Percentiles rank a stretch among this genome's conserved stretches.
Evolutionary conservation across 495 filamentous ascomycete genomes (phyloP).

Genomic region (Choiromyces venosus): DNA sequence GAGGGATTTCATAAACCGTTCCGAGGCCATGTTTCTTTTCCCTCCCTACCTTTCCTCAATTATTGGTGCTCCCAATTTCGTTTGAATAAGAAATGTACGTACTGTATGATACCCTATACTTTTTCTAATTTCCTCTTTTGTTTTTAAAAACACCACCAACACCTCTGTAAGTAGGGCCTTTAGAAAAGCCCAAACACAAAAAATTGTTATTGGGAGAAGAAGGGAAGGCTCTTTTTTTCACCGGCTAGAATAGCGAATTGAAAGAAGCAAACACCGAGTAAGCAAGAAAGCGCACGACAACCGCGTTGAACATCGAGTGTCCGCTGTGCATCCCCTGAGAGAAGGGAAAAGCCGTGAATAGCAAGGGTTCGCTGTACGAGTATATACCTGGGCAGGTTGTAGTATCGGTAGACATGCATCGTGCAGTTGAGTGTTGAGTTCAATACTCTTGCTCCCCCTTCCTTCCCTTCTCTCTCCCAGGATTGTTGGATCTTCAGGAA

Average conservation of each 20-base stretch:
- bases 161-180: not conserved
- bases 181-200: not conserved
- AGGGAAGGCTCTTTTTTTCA: not conserved
- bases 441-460: not conserved
- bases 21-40: not conserved
- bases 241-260: not conserved
- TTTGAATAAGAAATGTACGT: not conserved
- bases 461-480: not conserved
- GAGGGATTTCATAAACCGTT: not conserved
- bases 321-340: not conserved
- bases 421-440: not conserved
- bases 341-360: not conserved
- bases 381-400: not conserved
- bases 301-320: not conserved
- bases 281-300: not conserved
- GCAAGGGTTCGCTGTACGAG: not conserved
- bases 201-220: not conserved
- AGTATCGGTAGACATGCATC: not conserved
- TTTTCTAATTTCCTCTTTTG: not conserved
- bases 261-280: not conserved
- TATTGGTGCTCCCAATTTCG: not conserved
- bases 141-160: not conserved
- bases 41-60: not conserved
- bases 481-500: not conserved
- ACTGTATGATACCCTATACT: not conserved